Percentiles rank a stretch among this genome's conserved stretches.
phyloP scores from a whole-genome alignment of 2,329 filamentous ascomycete genomes.

The Catunica adiposa region DNA sequence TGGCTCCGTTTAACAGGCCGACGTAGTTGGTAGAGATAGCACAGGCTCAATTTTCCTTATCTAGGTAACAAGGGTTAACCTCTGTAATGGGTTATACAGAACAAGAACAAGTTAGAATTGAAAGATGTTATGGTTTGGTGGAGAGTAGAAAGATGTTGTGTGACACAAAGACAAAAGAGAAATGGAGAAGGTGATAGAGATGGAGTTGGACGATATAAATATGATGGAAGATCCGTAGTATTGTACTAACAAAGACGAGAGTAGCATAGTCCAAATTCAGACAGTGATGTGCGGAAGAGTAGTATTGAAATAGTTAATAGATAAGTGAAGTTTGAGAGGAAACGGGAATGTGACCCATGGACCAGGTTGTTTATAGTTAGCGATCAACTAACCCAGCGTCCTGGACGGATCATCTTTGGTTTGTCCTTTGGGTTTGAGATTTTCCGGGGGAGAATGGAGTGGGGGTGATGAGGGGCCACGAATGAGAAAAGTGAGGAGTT shows the following conservation, averaged over 20 bases:
- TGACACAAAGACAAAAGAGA: neutral
- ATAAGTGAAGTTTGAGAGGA: neutral
- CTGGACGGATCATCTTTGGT: no score
- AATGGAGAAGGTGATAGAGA: neutral
- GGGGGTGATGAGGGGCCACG: neutral
- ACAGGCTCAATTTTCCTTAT: neutral
- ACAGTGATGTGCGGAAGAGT: no score
- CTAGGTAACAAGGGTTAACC: neutral
- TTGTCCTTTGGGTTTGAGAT: neutral
- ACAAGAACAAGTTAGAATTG: neutral
- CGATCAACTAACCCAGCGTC: no score
- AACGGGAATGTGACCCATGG: neutral
- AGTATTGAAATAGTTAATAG: neutral
- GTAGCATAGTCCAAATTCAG: no score
- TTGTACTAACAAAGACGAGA: no score
- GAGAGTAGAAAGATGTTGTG: neutral
- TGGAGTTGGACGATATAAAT: neutral
- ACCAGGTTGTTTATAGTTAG: neutral
- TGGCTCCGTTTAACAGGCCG: neutral
- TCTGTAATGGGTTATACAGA: no score
- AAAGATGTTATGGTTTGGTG: no score
- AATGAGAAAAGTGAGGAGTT: neutral
- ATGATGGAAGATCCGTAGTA: neutral
- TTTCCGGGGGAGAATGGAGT: neutral
- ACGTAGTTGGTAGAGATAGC: neutral